Evolutionary conservation across 163 green algal genomes (phyloP).

Genomic region (Scenedesmus sp.): DNA sequence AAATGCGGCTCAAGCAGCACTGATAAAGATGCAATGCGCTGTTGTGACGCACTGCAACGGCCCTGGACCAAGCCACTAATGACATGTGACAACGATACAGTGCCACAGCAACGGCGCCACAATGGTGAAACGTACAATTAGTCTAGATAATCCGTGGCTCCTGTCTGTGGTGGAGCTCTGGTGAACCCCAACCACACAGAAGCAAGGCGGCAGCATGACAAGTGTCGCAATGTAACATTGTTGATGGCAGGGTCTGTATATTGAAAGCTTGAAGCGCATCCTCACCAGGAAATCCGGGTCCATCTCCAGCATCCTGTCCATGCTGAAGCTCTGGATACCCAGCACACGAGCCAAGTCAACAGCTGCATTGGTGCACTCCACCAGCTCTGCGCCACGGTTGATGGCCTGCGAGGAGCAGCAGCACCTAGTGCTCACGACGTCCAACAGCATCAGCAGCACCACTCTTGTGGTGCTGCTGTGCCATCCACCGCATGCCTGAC

Average conservation of each 20-base stretch:
- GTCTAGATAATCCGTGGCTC: no score
- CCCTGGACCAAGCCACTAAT: no score
- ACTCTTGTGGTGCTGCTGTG: no score
- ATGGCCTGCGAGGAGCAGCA: slow-evolving; percentile 58
- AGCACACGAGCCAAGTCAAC: slow-evolving; percentile 74
- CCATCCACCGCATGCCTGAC: no score
- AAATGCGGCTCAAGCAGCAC: no score
- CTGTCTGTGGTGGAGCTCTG: slow-evolving; percentile 75
- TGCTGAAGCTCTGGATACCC: slow-evolving; percentile 75
- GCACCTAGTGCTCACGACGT: background rate
- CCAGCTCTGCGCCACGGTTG: slow-evolving; percentile 72
- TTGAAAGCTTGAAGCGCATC: background rate
- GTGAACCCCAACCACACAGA: slow-evolving; percentile 50
- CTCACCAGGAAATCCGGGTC: slow-evolving; percentile 83
- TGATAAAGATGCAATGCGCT: no score
- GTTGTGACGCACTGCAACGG: no score
- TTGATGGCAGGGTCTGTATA: no score
- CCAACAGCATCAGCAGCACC: no score
- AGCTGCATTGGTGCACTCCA: slow-evolving; percentile 56
- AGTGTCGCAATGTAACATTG: background rate
- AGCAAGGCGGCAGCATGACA: background rate
- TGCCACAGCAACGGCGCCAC: no score
- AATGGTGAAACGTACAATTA: no score
- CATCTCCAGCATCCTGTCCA: slow-evolving; percentile 78
- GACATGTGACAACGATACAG: no score